Percentiles rank a stretch among this genome's conserved stretches.
Conservation (phyloP, 2,329 filamentous ascomycete species). For the Penicillium hordei region DNA sequence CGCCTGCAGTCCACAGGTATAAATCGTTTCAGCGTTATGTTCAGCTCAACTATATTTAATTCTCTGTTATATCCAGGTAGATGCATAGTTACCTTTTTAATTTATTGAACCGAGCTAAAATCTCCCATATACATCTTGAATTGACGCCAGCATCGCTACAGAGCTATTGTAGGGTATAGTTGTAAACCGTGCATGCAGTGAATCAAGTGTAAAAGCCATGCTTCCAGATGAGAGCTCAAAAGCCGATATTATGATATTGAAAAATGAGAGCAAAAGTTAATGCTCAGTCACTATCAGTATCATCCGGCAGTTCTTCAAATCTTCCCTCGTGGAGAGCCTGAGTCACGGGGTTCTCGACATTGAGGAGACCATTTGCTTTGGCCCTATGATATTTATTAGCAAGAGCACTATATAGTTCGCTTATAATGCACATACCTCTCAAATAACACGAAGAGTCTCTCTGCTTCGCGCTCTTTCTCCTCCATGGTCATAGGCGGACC, state of each 20-base stretch:
- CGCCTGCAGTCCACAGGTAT: constrained; percentile 1
- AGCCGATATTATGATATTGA: too few species aligned
- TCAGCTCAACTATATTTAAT: not conserved
- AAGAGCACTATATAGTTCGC: not conserved
- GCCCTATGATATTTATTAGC: constrained; percentile 48
- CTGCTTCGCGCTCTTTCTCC: constrained; percentile 89
- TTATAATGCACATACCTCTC: constrained; percentile 61
- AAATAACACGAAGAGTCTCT: constrained; percentile 85
- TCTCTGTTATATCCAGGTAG: not conserved
- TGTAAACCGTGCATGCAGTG: not conserved
- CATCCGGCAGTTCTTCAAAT: constrained; percentile 66
- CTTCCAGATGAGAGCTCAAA: not conserved
- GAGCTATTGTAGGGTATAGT: not conserved
- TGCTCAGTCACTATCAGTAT: constrained; percentile 41
- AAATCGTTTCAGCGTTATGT: not conserved
- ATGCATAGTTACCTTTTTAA: not conserved
- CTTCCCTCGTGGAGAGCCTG: constrained; percentile 67
- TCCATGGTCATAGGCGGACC: constrained; percentile 78
- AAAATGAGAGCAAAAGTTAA: not conserved
- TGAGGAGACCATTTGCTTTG: constrained; percentile 71
- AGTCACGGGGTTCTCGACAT: constrained; percentile 76
- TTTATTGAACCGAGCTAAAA: too few species aligned
- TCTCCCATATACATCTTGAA: not conserved
- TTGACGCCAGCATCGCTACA: not conserved
- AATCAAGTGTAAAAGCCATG: not conserved